These are phyloP conservation scores for Candolleomyces aberdarensis DNA, from an alignment of 768 basidiomycete species.

Conservation along the genomic window DNA sequence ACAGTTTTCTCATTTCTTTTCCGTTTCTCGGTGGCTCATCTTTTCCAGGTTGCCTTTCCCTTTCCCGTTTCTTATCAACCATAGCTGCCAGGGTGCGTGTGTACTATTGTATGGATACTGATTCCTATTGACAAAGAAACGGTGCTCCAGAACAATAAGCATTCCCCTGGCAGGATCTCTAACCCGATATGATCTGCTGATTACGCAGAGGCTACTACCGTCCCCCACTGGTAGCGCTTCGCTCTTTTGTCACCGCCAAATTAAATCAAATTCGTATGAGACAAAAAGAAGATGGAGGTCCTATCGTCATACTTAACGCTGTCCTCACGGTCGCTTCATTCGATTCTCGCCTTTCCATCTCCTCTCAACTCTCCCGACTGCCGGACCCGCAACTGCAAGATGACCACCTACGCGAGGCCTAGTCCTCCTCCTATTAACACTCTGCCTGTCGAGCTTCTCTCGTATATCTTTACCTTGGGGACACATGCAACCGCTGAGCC, in stretches of 20 bases:
- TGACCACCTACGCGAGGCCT: slow-evolving; percentile 15
- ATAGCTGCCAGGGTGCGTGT: slow-evolving; percentile 24
- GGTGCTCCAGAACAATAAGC: slow-evolving; percentile 30
- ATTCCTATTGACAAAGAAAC: slow-evolving; percentile 14
- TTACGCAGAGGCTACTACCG: slow-evolving; percentile 13
- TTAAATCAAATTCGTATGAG: slow-evolving; percentile 16
- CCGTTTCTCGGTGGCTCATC: slow-evolving; percentile 10
- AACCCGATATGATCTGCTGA: slow-evolving; percentile 32
- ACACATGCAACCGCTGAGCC: slow-evolving; percentile 26
- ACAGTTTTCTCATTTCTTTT: slow-evolving; percentile 5
- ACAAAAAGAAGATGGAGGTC: slow-evolving; percentile 23
- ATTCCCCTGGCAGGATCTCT: slow-evolving; percentile 10
- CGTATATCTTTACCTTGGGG: slow-evolving; percentile 53
- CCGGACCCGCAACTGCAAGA: slow-evolving; percentile 4
- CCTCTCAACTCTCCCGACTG: slow-evolving; percentile 2
- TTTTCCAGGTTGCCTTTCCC: slow-evolving; percentile 9
- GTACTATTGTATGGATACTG: slow-evolving; percentile 11
- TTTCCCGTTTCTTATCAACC: slow-evolving; percentile 14
- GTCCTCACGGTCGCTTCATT: slow-evolving; percentile 7
- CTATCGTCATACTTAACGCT: slow-evolving; percentile 26
- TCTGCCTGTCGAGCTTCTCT: slow-evolving; percentile 56
- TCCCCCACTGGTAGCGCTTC: slow-evolving; percentile 18
- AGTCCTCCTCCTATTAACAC: slow-evolving; percentile 27
- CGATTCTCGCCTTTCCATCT: slow-evolving; percentile 14
- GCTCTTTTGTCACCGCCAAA: slow-evolving; percentile 35